Evolutionary conservation across 768 basidiomycete genomes (phyloP).

Genomic region (Pleurotus sapidus): DNA sequence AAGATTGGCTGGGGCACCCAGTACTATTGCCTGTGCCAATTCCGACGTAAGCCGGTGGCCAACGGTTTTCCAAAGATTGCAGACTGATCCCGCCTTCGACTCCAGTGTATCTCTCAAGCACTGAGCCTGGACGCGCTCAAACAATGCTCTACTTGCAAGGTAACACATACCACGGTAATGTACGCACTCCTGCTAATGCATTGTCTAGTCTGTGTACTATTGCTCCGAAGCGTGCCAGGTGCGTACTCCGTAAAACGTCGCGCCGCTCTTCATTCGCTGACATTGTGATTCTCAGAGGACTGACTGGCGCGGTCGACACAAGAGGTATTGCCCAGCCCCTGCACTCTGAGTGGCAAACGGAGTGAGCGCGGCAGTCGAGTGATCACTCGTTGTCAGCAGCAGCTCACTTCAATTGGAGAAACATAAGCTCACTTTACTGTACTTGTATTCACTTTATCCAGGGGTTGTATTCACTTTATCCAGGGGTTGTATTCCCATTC

Average conservation of each 20-base stretch:
- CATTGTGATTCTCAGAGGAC: background rate
- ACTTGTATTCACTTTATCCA: too few relatives aligned
- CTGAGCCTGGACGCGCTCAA: background rate
- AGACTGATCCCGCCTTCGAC: background rate
- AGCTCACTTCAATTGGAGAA: too few relatives aligned
- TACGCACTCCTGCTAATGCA: background rate
- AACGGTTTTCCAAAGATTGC: background rate
- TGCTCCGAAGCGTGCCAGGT: background rate
- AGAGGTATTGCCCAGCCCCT: background rate
- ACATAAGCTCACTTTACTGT: too few relatives aligned
- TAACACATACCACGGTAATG: background rate
- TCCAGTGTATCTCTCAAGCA: background rate
- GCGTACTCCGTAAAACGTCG: background rate
- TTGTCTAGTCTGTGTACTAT: background rate
- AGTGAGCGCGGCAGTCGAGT: too few relatives aligned
- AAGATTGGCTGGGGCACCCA: background rate
- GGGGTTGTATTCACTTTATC: too few relatives aligned
- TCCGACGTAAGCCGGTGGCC: background rate
- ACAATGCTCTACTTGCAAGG: background rate
- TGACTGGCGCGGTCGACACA: background rate
- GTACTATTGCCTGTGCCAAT: background rate
- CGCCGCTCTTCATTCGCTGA: background rate
- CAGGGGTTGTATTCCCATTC: too few relatives aligned
- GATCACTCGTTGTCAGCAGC: too few relatives aligned
- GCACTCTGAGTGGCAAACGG: too few relatives aligned